A percentile compares a stretch with the other conserved stretches of the same genome.
Conservation (phyloP, 345 rosid species). For the Atalantia buxifolia region DNA sequence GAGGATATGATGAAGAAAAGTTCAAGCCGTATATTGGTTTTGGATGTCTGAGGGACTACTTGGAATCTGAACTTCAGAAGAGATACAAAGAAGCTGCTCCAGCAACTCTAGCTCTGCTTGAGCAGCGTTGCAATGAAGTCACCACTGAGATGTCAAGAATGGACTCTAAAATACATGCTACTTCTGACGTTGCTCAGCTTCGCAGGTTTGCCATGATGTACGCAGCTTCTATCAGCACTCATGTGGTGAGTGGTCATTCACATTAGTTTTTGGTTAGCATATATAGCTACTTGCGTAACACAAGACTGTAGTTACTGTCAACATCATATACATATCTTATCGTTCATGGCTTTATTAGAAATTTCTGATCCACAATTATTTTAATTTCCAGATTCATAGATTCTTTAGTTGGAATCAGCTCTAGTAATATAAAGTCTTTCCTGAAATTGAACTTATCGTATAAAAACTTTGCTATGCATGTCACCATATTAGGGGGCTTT, state of each 20-base stretch:
- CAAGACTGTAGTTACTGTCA: background rate
- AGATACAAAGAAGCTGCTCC: conserved; percentile 95
- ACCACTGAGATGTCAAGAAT: conserved; percentile 52
- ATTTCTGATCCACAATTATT: background rate
- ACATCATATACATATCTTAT: background rate
- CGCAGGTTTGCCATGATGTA: conserved; percentile 82
- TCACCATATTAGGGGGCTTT: conserved; percentile 60
- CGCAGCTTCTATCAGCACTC: conserved; percentile 80
- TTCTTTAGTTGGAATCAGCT: background rate
- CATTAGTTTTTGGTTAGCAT: background rate
- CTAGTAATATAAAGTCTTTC: background rate
- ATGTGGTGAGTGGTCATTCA: conserved; percentile 56
- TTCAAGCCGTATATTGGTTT: conserved; percentile 70
- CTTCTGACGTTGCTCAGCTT: conserved; percentile 90
- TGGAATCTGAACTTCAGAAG: conserved; percentile 91
- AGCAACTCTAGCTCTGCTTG: conserved; percentile 93
- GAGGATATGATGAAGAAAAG: conserved; percentile 96
- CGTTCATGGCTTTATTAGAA: background rate
- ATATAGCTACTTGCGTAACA: background rate
- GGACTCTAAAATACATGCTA: conserved; percentile 74
- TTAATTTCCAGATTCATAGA: background rate
- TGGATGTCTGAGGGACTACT: conserved; percentile 70
- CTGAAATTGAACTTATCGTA: background rate
- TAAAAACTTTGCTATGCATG: conserved; percentile 13
- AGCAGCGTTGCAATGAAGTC: conserved; percentile 82